Conservation (phyloP, 73 alveolate species). For the Paramecium sonneborni region DNA sequence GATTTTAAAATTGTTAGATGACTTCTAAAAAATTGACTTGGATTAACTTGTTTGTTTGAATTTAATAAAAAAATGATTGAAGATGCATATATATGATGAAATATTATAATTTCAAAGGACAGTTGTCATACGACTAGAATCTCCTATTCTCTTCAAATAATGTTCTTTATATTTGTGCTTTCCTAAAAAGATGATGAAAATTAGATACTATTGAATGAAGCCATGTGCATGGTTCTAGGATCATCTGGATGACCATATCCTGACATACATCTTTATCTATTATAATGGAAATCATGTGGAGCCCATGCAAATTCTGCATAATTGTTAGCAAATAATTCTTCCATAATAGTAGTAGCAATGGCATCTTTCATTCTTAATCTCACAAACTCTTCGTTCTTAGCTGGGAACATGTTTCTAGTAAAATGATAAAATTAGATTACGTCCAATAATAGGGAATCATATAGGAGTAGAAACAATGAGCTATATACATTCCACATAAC, state of each 20-base stretch:
- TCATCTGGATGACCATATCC: conserved; percentile 66
- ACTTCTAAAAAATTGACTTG: background rate
- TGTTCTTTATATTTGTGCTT: conserved; percentile 64
- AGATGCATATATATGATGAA: background rate
- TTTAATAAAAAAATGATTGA: background rate
- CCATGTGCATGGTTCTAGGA: conserved; percentile 65
- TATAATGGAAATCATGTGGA: conserved; percentile 66
- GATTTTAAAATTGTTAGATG: background rate
- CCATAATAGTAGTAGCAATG: conserved; percentile 56
- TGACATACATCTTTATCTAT: conserved; percentile 61
- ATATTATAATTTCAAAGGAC: background rate
- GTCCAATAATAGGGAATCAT: conserved; percentile 66
- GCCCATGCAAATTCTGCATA: conserved; percentile 64
- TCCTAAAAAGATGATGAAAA: background rate
- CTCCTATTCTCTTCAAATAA: conserved; percentile 64
- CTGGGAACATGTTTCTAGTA: conserved; percentile 36
- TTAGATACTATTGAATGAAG: conserved; percentile 40
- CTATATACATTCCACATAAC: conserved; percentile 43
- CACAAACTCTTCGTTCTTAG: conserved; percentile 61
- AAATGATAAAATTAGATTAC: background rate
- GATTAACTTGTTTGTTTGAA: background rate
- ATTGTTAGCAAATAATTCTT: conserved; percentile 57
- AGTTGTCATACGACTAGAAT: conserved; percentile 60
- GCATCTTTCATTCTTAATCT: conserved; percentile 67
- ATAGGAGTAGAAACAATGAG: conserved; percentile 55